These are phyloP conservation scores for Thyridium curvatum DNA, from an alignment of 2,329 filamentous ascomycete species.

Conservation along the genomic window DNA sequence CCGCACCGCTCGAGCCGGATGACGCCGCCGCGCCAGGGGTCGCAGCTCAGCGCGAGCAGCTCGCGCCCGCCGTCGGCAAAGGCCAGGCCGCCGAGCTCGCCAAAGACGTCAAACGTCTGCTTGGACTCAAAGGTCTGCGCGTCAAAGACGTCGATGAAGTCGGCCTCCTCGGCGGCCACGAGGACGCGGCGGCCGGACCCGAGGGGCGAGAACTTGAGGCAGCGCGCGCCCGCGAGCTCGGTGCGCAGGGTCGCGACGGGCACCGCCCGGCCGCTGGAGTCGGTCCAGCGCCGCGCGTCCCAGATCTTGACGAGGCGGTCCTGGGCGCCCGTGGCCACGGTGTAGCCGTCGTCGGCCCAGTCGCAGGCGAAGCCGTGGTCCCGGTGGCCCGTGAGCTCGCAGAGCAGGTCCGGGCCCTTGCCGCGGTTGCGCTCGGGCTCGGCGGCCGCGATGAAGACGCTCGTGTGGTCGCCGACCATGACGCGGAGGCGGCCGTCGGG, in stretches of 20 bases:
- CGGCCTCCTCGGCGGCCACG: slow-evolving; percentile 69
- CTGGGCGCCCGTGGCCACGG: slow-evolving; percentile 71
- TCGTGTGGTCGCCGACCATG: slow-evolving; percentile 63
- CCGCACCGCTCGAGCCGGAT: slow-evolving; percentile 52
- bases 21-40: slow-evolving; percentile 59
- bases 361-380: slow-evolving; percentile 73
- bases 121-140: slow-evolving; percentile 56
- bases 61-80: slow-evolving; percentile 63
- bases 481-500: slow-evolving; percentile 66
- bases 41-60: slow-evolving; percentile 62
- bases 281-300: slow-evolving; percentile 66
- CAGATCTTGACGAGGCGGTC: slow-evolving; percentile 69
- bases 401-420: slow-evolving; percentile 33
- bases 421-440: slow-evolving; percentile 43
- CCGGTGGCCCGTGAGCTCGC: slow-evolving; percentile 55
- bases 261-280: slow-evolving; percentile 38
- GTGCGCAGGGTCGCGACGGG: slow-evolving; percentile 51
- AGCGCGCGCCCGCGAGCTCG: slow-evolving; percentile 63
- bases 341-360: slow-evolving; percentile 73
- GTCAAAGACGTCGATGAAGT: slow-evolving; percentile 66
- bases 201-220: slow-evolving; percentile 64
- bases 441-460: slow-evolving; percentile 63
- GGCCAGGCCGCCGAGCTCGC: slow-evolving; percentile 63
- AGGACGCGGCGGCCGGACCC: slow-evolving; percentile 62
- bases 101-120: slow-evolving; percentile 69